Evolutionary conservation across 2,329 filamentous ascomycete species (phyloP).

Genomic region (Sphaerulina populicola): DNA sequence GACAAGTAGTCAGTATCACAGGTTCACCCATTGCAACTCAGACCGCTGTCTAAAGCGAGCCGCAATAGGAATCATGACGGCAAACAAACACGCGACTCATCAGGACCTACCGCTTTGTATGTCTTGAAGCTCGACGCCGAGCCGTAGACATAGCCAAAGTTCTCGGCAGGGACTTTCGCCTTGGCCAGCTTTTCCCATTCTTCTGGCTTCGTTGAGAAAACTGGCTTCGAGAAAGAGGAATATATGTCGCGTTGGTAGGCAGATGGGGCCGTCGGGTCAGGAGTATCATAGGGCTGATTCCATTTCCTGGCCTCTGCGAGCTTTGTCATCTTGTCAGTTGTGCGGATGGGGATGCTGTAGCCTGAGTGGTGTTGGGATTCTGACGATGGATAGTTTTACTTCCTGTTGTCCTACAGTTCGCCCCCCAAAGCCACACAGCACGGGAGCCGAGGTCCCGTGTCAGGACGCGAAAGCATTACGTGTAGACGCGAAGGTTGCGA

Average conservation of each 20-base stretch:
- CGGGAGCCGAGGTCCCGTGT: too few relatives aligned
- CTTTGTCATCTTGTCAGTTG: constrained; percentile 12
- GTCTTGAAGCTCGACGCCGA: constrained; percentile 35
- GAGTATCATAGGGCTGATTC: constrained; percentile 26
- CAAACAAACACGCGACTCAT: neutral
- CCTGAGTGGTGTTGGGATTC: neutral
- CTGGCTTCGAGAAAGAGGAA: constrained; percentile 31
- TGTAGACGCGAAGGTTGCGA: too few relatives aligned
- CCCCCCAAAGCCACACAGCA: too few relatives aligned
- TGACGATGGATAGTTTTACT: neutral
- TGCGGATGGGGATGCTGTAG: neutral
- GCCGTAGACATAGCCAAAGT: constrained; percentile 36
- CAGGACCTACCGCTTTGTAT: constrained; percentile 21
- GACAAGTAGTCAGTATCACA: neutral
- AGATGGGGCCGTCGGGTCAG: constrained; percentile 32
- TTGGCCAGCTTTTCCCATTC: constrained; percentile 36
- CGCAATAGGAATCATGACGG: neutral
- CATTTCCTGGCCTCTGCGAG: constrained; percentile 17
- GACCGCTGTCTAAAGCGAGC: neutral
- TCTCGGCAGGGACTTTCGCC: constrained; percentile 30
- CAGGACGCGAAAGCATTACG: too few relatives aligned
- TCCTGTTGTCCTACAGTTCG: too few relatives aligned
- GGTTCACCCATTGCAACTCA: neutral
- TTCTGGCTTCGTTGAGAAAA: constrained; percentile 36
- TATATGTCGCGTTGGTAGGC: constrained; percentile 33